Base-by-base conservation (phyloP, 768 basidiomycete species). In the Pulveroboletus sp. region DNA sequence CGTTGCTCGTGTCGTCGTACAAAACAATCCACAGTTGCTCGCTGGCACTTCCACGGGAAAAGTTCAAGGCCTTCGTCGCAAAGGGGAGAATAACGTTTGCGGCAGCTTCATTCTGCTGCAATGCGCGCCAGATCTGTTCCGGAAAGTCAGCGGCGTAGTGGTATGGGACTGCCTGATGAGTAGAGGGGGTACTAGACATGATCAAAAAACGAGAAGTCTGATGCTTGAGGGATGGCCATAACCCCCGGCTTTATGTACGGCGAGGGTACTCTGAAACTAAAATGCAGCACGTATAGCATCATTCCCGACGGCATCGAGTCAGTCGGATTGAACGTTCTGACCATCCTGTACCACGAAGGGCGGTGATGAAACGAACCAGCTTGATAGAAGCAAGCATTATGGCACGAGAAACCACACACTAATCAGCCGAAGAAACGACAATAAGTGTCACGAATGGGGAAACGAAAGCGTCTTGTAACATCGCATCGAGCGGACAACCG, bases 1-100 rank as follows among this genome's bases (percentile, higher is more conserved):
- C 54, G 5, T 41, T 47, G 9, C 50, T 49, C 1, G 53, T 0
- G 55, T 57, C 21, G 54, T 63, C 56, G 9, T 49, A 63, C 18
- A 62, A 57, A 3, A 52, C 62, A 1, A 76, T 60, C 73, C 75
- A 74, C 7, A 61, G 18, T 3, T 67, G 65, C 3, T 43, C 24
- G 9, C 18, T 11, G 4, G 14, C 28, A 3, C 6, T 17, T 1
- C 3, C 42, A 21, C 39, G 47, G 40, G 52, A 42, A 9, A 32
- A 41, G 14, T 44, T n/a, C 24, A 46, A 42, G 21, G 65, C 57
- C 51, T 70, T 73, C 40, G 45, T 55, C 1, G 73, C 74, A 26
- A 69, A 69, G 0, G 78, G 70, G 14, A 70, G 63, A 17, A 78
- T 57, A 38, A 76, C 53, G 46, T 79, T 78, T 3, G 74, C 67